Percentiles rank a stretch among this genome's conserved stretches.
Evolutionary conservation across 2,329 filamentous ascomycete genomes (phyloP).

Genomic region (Polytolypa hystricis): DNA sequence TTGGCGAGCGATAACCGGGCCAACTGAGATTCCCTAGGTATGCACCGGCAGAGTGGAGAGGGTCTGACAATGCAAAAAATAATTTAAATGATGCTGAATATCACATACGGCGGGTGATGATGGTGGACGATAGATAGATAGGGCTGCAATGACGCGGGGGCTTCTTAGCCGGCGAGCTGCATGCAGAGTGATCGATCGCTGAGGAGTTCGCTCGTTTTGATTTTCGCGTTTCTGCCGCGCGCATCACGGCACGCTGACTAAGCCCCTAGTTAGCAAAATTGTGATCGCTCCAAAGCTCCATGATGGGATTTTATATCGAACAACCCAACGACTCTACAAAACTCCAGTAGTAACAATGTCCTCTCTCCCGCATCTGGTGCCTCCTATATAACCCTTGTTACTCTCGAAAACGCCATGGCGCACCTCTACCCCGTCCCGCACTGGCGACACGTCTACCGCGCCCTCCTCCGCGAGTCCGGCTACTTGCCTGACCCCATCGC

Average conservation of each 20-base stretch:
- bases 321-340: too few relatives aligned
- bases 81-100: too few relatives aligned
- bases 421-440: slow-evolving; percentile 6
- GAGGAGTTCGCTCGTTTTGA: too few relatives aligned
- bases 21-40: neutral
- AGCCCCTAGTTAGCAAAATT: slow-evolving; percentile 3
- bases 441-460: slow-evolving; percentile 42
- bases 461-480: slow-evolving; percentile 46
- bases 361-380: neutral
- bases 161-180: too few relatives aligned
- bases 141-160: too few relatives aligned
- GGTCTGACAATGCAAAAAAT: too few relatives aligned
- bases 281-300: neutral
- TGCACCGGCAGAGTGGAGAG: slow-evolving; percentile 7
- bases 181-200: too few relatives aligned
- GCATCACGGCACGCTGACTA: slow-evolving; percentile 5
- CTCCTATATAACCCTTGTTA: neutral
- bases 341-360: too few relatives aligned
- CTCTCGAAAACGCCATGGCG: neutral
- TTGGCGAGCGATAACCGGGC: too few relatives aligned
- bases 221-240: slow-evolving; percentile 19
- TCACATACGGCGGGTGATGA: too few relatives aligned
- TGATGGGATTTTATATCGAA: neutral
- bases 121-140: too few relatives aligned
- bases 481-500: slow-evolving; percentile 51